Evolutionary conservation across 805 yeast species (phyloP), one percentile per base, ranked within the genome.

Genomic region (Wickerhamomyces queroliae): DNA sequence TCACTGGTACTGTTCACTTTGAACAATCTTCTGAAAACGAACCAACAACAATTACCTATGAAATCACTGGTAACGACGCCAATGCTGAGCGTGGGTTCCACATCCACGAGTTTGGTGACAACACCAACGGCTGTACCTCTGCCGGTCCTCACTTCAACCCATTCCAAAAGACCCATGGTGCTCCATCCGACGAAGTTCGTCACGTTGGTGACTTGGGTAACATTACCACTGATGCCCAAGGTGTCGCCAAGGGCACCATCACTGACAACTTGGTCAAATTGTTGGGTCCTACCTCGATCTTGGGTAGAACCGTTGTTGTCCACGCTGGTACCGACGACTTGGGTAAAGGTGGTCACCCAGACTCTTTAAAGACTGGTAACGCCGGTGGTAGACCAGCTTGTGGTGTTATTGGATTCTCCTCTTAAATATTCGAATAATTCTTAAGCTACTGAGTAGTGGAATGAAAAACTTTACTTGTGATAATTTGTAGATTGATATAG

Each of bases 131-230:
- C 52, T 93, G 99, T 73, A 91, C 96, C 45, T 86, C 96, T 51
- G 96, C 97, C 40, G 97, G 97, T 61, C 96, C 96, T 44, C 97
- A 90, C 72, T 89, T 88, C 78, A 83, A 90, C 77, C 96, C 96
- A 52, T 83, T 83, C 63, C 74, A 77, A 46, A 83, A 84, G 74
- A 77, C 77, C 51, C 97, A 89, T 64, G 97, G 97, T 72, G 89
- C 90, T 41, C 96, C 96, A 67, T 78, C 77, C 56, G 95, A 83
- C 54, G 80, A 74, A 49, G 66, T 47, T 45, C 78, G 91, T 71
- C 96, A 87, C 70, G 93, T 83, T 58, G 99, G 99, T 68, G 99
- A 93, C 66, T 73, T 93, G 66, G 99, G 99, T 66, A 93, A 93
- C 78, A 70, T 93, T 63, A 62, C 81, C 53, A 86, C 98, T 44